A percentile compares a stretch with the other conserved stretches of the same genome.
phyloP scores from a whole-genome alignment of 2,329 filamentous ascomycete genomes.

The Fusarium transvaalense region DNA sequence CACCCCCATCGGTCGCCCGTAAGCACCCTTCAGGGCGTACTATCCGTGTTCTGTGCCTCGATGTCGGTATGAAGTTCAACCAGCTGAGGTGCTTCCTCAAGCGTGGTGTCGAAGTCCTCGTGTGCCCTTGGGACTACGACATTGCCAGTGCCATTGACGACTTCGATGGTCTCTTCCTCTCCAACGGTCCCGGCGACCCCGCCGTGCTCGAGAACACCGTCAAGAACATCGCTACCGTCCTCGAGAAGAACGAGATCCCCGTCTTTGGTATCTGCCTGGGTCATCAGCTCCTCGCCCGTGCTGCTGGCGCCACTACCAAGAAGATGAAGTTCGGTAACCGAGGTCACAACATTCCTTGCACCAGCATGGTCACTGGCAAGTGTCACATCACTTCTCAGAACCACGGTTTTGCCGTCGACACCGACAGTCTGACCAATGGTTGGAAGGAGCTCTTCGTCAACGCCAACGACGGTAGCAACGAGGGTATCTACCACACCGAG shows the following conservation, averaged over 20 bases:
- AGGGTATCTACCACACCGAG: constrained; percentile 89
- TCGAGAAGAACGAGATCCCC: constrained; percentile 84
- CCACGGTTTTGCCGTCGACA: constrained; percentile 94
- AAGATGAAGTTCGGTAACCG: constrained; percentile 99
- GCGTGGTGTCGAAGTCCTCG: constrained; percentile 91
- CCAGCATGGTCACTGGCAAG: constrained; percentile 92
- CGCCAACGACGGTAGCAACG: constrained; percentile 97
- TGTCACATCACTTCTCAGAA: constrained; percentile 99
- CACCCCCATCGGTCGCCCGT: constrained; percentile 76
- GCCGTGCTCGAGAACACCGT: constrained; percentile 85
- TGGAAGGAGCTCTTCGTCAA: constrained; percentile 98
- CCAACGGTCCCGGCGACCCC: constrained; percentile 96
- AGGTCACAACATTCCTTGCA: constrained; percentile 98
- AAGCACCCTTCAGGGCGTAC: constrained; percentile 90
- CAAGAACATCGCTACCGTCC: constrained; percentile 79
- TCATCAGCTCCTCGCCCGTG: constrained; percentile 91
- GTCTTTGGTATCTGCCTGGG: constrained; percentile 97
- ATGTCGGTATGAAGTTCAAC: constrained; percentile 99
- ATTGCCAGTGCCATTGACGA: constrained; percentile 83
- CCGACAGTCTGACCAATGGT: constrained; percentile 76
- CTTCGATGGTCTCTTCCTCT: constrained; percentile 97
- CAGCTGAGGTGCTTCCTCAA: constrained; percentile 93
- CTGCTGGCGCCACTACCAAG: constrained; percentile 83
- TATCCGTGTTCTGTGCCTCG: constrained; percentile 89
- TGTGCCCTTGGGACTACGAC: constrained; percentile 97